Conservation (phyloP, 495 filamentous ascomycete genomes). For the Penicillium cinerascens region DNA sequence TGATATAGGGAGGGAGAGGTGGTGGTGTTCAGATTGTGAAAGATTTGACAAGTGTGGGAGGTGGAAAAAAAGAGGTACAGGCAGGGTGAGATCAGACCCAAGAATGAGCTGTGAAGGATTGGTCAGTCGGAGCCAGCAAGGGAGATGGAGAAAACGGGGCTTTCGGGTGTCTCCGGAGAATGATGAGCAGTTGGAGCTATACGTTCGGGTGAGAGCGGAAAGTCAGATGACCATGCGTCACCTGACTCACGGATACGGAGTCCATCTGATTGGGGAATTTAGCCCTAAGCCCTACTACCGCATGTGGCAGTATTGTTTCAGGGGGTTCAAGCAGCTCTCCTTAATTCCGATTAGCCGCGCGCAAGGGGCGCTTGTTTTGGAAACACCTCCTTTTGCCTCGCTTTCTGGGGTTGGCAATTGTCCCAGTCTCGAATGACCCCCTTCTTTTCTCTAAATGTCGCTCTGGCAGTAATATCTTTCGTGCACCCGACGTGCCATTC, state of each 20-base stretch:
- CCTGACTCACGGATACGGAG: background rate
- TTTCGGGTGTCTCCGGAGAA: background rate
- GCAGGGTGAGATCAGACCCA: constrained; percentile 13
- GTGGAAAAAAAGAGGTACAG: constrained; percentile 4
- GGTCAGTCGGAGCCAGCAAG: constrained; percentile 8
- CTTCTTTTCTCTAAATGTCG: constrained; percentile 21
- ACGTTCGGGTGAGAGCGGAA: constrained; percentile 19
- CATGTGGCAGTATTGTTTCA: constrained; percentile 9
- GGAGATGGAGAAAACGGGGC: constrained; percentile 1
- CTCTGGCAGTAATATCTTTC: constrained; percentile 35
- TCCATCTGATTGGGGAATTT: background rate
- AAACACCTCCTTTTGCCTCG: constrained; percentile 36
- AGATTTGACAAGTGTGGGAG: background rate
- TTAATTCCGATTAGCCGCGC: constrained; percentile 35
- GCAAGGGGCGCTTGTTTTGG: constrained; percentile 43
- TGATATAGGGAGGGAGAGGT: background rate
- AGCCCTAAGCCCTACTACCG: constrained; percentile 17
- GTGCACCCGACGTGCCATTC: constrained; percentile 11
- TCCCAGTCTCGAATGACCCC: constrained; percentile 16
- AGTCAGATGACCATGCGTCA: background rate
- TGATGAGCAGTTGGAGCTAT: background rate
- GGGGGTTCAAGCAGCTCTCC: constrained; percentile 15
- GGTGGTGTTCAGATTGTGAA: background rate
- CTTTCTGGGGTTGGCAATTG: constrained; percentile 28
- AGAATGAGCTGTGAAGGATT: constrained; percentile 17